Conservation (phyloP, 306 rosid genomes). For the Prunus mira region DNA sequence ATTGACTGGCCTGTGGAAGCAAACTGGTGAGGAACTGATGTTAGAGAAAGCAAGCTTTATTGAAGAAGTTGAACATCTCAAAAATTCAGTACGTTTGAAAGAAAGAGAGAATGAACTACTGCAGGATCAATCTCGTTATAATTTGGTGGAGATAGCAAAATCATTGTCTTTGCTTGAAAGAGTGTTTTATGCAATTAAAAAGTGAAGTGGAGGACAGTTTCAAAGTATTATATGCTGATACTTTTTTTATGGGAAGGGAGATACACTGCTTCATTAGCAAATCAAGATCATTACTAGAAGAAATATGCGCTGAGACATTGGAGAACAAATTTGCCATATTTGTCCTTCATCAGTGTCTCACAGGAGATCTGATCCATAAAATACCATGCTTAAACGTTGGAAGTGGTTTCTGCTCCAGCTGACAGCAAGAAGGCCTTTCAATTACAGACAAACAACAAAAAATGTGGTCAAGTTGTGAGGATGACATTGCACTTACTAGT, state of each 20-base stretch:
- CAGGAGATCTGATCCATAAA: constrained; percentile 30
- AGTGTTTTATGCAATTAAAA: constrained; percentile 56
- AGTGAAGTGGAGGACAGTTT: constrained; percentile 56
- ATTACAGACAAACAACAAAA: constrained; percentile 21
- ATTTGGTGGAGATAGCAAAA: constrained; percentile 55
- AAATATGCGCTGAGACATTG: constrained; percentile 43
- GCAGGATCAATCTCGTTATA: constrained; percentile 46
- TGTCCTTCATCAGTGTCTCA: constrained; percentile 51
- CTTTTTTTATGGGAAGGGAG: constrained; percentile 41
- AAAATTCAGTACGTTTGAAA: constrained; percentile 41
- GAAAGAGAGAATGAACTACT: constrained; percentile 57
- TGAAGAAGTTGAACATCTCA: constrained; percentile 61
- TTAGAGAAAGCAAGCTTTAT: constrained; percentile 54
- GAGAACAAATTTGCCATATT: constrained; percentile 47
- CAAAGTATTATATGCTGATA: constrained; percentile 42
- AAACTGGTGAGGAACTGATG: constrained; percentile 54
- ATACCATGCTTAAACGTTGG: constrained; percentile 27
- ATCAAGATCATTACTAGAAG: constrained; percentile 59
- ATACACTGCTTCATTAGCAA: constrained; percentile 38
- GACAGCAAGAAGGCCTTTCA: constrained; percentile 26
- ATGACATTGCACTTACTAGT: constrained; percentile 19
- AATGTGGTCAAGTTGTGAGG: constrained; percentile 27
- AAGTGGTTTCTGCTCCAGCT: constrained; percentile 19
- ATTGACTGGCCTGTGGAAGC: constrained; percentile 62
- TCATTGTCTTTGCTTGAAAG: constrained; percentile 59